Base-by-base conservation (phyloP, 1,284 basidiomycete species). In the Tilletiaria anomala region DNA sequence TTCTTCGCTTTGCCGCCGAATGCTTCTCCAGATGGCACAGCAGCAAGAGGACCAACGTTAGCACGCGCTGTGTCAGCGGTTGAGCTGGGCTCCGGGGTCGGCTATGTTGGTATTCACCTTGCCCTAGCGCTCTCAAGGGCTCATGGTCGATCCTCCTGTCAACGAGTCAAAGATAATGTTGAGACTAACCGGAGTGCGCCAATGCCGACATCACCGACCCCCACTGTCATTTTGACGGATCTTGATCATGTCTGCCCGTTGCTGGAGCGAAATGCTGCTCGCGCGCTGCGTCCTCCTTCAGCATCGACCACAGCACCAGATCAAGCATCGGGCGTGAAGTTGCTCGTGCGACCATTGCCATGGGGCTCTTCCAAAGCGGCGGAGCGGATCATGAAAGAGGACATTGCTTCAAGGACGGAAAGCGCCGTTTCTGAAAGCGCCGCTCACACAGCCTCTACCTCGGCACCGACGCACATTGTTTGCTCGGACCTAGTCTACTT, bases 401-500 rank as follows among this genome's bases (percentile, higher is more conserved):
- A 50, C 0, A 23, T 37, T 18, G 31, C 33, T 12, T n/a, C n/a
- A n/a, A n/a, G n/a, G n/a, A n/a, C n/a, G n/a, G n/a, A n/a, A n/a
- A n/a, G n/a, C n/a, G n/a, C n/a, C n/a, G n/a, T n/a, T n/a, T n/a
- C n/a, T n/a, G n/a, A n/a, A n/a, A n/a, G n/a, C n/a, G n/a, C n/a
- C n/a, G n/a, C n/a, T n/a, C n/a, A n/a, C n/a, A 3, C 2, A 10
- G 12, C 23, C 32, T 40, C 18, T 24, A 16, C 8, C 11, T 23
- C 21, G 23, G 15, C 34, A 16, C 2, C n/a, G 4, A 3, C 56
- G 10, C 61, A 65, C 35, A 44, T 66, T 16, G 45, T 66, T 16
- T 63, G 59, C 43, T 62, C 61, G 1, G 63, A 66, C 37, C 48
- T 66, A 2, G 60, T 66, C 36, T 66, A 64, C 48, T 65, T 66